A percentile compares a stretch with the other conserved stretches of the same genome.
Conservation (phyloP, 306 rosid genomes). For the Neltuma alba region DNA sequence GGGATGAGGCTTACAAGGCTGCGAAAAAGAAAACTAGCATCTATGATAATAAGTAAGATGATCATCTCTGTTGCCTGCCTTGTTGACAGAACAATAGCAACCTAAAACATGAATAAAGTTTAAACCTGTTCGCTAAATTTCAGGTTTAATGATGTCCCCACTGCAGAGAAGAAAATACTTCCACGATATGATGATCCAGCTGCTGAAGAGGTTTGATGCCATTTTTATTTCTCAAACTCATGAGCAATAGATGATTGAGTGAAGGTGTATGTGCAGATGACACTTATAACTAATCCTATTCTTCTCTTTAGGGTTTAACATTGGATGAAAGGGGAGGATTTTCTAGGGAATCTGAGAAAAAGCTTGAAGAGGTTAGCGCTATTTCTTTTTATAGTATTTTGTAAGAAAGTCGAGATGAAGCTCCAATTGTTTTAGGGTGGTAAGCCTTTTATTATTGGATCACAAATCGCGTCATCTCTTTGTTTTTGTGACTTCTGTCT, state of each 20-base stretch:
- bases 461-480: constrained; percentile 16
- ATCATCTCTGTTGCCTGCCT: background rate
- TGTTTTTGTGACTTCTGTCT: constrained; percentile 12
- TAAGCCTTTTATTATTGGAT: constrained; percentile 14
- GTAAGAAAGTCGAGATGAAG: constrained; percentile 1
- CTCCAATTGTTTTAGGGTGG: constrained; percentile 15
- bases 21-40: constrained; percentile 80
- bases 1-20: constrained; percentile 89
- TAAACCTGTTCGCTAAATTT: constrained; percentile 28
- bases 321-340: constrained; percentile 79
- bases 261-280: constrained; percentile 13
- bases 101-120: constrained; percentile 19
- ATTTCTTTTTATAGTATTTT: constrained; percentile 27
- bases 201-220: constrained; percentile 66
- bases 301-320: constrained; percentile 66
- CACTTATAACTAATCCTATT: constrained; percentile 24
- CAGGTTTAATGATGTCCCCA: constrained; percentile 89
- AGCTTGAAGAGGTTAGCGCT: constrained; percentile 80
- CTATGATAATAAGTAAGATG: constrained; percentile 81
- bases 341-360: constrained; percentile 86
- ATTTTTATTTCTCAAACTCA: background rate
- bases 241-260: constrained; percentile 19
- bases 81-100: constrained; percentile 19
- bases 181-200: constrained; percentile 89
- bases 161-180: constrained; percentile 75